Evolutionary conservation across 768 basidiomycete genomes (phyloP).

Genomic region (Suillus weaverae): DNA sequence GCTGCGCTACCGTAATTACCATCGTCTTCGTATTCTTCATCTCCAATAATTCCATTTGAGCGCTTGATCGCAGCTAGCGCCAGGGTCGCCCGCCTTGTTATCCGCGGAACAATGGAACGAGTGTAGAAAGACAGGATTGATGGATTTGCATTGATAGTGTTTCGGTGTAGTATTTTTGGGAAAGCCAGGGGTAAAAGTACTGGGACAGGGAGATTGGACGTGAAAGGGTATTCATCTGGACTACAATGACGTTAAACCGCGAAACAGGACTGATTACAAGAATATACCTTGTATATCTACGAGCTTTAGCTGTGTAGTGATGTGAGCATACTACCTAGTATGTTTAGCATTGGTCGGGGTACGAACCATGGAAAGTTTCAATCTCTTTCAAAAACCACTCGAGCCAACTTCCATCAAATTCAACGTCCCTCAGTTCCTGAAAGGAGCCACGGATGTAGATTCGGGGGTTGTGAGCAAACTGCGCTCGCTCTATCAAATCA

Average conservation of each 20-base stretch:
- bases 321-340: conserved; percentile 7
- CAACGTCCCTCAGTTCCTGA: conserved; percentile 68
- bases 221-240: conserved; percentile 98
- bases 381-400: conserved; percentile 98
- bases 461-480: conserved; percentile 90
- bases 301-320: conserved; percentile 75
- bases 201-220: conserved; percentile 74
- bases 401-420: conserved; percentile 87
- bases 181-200: conserved; percentile 72
- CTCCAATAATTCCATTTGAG: conserved; percentile 62
- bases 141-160: conserved; percentile 82
- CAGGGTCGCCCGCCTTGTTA: conserved; percentile 73
- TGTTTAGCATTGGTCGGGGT: conserved; percentile 3
- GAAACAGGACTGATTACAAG: not conserved
- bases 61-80: conserved; percentile 66
- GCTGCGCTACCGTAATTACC: conserved; percentile 97
- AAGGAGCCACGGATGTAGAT: conserved; percentile 86
- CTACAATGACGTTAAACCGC: conserved; percentile 41
- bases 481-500: conserved; percentile 92
- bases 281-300: conserved; percentile 86
- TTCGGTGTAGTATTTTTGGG: conserved; percentile 77
- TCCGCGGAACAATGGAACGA: conserved; percentile 82
- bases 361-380: conserved; percentile 91
- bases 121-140: conserved; percentile 91
- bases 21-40: conserved; percentile 83